Conservation (phyloP, 495 filamentous ascomycete species). For the Hypoxylon lienhwacheense region DNA sequence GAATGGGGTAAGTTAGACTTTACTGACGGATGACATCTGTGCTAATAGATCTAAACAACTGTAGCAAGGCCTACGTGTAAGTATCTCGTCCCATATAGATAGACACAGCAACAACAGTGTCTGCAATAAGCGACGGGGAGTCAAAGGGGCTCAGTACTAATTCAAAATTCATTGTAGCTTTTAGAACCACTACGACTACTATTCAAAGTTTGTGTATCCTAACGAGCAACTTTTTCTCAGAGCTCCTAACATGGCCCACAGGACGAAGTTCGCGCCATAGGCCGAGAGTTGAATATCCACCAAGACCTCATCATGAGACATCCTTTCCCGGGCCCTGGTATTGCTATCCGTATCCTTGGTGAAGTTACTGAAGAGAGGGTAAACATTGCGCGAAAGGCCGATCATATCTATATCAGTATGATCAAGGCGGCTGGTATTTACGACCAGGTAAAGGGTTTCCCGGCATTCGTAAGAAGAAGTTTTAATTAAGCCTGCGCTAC, state of each 20-base stretch:
- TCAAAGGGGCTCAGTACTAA: neutral
- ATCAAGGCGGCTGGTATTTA: slow-evolving; percentile 85
- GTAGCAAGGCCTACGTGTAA: too few relatives aligned
- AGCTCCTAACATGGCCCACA: slow-evolving; percentile 55
- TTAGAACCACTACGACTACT: too few relatives aligned
- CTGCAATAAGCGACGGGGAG: too few relatives aligned
- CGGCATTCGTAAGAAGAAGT: too few relatives aligned
- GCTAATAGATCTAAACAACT: too few relatives aligned
- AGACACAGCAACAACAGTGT: too few relatives aligned
- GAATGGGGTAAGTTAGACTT: slow-evolving; percentile 49
- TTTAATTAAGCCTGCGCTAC: too few relatives aligned
- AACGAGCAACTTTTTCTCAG: neutral
- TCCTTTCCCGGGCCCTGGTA: slow-evolving; percentile 62
- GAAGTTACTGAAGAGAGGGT: slow-evolving; percentile 82
- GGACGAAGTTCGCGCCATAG: slow-evolving; percentile 81
- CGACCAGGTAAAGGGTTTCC: slow-evolving; percentile 65
- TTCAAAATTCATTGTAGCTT: neutral
- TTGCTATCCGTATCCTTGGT: slow-evolving; percentile 87
- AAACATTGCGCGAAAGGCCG: slow-evolving; percentile 78
- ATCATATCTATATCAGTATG: slow-evolving; percentile 85
- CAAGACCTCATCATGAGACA: slow-evolving; percentile 81
- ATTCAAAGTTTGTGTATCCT: neutral
- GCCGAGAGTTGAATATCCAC: slow-evolving; percentile 73
- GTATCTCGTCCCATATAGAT: too few relatives aligned
- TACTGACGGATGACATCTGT: too few relatives aligned